phyloP scores from a whole-genome alignment of 1,284 basidiomycete genomes.

The Ceratobasidium sp. region DNA sequence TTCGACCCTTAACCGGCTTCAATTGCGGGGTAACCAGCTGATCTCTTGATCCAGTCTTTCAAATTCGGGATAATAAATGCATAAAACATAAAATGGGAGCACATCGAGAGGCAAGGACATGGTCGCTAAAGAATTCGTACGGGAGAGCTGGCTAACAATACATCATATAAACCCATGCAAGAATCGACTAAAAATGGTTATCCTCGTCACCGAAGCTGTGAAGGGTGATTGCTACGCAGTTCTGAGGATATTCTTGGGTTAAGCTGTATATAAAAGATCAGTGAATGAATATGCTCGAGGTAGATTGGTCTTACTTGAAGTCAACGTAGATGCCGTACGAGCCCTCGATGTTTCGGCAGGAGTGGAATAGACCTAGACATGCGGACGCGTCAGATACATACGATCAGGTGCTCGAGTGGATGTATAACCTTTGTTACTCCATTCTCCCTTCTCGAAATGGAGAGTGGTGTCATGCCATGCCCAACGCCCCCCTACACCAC shows the following conservation, averaged over 20 bases:
- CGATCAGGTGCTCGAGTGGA: neutral
- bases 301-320: constrained; percentile 25
- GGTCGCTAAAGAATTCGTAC: neutral
- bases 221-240: constrained; percentile 34
- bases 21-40: constrained; percentile 20
- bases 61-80: neutral
- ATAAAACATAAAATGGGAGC: no score
- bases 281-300: neutral
- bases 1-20: constrained; percentile 27
- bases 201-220: constrained; percentile 43
- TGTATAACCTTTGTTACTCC: constrained; percentile 23
- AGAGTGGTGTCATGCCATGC: constrained; percentile 42
- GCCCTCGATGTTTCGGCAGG: constrained; percentile 27
- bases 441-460: constrained; percentile 38
- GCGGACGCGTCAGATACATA: neutral
- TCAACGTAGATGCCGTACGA: constrained; percentile 43
- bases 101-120: no score
- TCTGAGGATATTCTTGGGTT: constrained; percentile 39
- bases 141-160: constrained; percentile 28
- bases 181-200: neutral
- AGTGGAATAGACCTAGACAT: constrained; percentile 38
- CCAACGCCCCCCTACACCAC: constrained; percentile 38
- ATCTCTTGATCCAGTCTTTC: neutral
- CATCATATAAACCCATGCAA: constrained; percentile 13
- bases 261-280: constrained; percentile 1